Evolutionary conservation across 2,329 filamentous ascomycete species (phyloP).

Genomic region (Purpureocillium takamizusanense): DNA sequence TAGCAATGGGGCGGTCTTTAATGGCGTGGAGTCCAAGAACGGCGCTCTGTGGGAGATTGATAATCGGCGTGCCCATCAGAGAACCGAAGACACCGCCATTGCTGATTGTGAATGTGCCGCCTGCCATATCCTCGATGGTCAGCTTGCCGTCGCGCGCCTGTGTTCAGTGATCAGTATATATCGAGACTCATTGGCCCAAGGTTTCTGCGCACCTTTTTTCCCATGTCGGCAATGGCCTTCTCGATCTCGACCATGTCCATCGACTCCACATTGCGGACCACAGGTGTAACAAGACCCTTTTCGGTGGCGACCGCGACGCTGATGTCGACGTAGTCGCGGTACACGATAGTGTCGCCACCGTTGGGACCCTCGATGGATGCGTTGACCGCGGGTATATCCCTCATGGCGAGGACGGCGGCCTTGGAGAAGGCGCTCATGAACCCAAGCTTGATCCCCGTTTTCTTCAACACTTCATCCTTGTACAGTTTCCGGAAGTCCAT

Average conservation of each 20-base stretch:
- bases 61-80: constrained; percentile 95
- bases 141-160: constrained; percentile 91
- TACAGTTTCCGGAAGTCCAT: constrained; percentile 97
- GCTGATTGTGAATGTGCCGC: constrained; percentile 95
- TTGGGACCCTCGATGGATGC: constrained; percentile 94
- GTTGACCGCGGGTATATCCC: constrained; percentile 88
- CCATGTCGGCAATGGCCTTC: constrained; percentile 82
- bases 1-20: constrained; percentile 82
- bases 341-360: constrained; percentile 94
- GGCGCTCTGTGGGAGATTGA: constrained; percentile 90
- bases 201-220: constrained; percentile 65
- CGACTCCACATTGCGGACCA: constrained; percentile 85
- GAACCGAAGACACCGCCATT: constrained; percentile 97
- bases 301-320: constrained; percentile 95
- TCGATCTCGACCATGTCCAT: constrained; percentile 87
- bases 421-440: constrained; percentile 98
- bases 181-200: neutral
- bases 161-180: neutral
- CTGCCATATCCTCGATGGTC: constrained; percentile 98
- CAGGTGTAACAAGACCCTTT: constrained; percentile 93
- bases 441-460: constrained; percentile 94
- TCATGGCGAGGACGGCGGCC: constrained; percentile 85
- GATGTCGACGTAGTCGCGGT: constrained; percentile 96
- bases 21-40: constrained; percentile 92
- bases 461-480: constrained; percentile 94